A percentile compares a stretch with the other conserved stretches of the same genome.
phyloP scores from a whole-genome alignment of 352 stramenopile genomes.

The Pythium grandisporangium region DNA sequence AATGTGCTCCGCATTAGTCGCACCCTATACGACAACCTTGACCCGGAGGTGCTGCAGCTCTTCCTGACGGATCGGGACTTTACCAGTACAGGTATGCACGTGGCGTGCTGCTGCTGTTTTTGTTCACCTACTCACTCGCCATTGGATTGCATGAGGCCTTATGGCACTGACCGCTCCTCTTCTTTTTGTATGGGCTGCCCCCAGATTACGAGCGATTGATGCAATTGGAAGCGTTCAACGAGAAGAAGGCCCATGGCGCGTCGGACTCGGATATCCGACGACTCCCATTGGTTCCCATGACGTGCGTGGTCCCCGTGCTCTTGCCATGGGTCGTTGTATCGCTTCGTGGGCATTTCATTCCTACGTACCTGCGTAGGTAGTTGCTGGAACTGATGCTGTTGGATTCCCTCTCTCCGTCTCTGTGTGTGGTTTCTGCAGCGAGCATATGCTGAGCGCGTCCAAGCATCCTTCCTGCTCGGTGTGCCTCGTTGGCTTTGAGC shows the following conservation, averaged over 20 bases:
- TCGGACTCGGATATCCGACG: constrained; percentile 43
- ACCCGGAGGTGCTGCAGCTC: constrained; percentile 46
- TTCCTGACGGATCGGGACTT: constrained; percentile 68
- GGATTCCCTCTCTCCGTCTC: background rate
- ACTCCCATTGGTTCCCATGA: constrained; percentile 47
- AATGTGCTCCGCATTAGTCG: constrained; percentile 54
- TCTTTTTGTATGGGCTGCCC: constrained; percentile 13
- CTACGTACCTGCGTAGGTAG: too few species aligned
- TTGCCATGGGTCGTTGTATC: too few species aligned
- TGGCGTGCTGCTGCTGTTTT: background rate
- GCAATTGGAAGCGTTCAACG: constrained; percentile 49
- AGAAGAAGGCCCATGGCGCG: constrained; percentile 37
- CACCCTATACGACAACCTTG: constrained; percentile 54
- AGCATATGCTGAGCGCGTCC: constrained; percentile 43
- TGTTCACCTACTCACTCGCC: background rate
- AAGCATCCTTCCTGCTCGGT: constrained; percentile 51
- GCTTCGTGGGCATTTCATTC: too few species aligned
- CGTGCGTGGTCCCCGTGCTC: constrained; percentile 26
- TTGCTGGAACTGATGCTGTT: background rate
- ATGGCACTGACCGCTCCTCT: too few species aligned
- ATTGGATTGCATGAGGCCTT: too few species aligned
- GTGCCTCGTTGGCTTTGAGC: constrained; percentile 45
- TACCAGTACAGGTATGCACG: constrained; percentile 35
- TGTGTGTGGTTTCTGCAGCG: constrained; percentile 14
- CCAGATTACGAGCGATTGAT: constrained; percentile 70